Conservation (phyloP, 371 early-diverging fungal species). For the Actinomucor elegans region DNA sequence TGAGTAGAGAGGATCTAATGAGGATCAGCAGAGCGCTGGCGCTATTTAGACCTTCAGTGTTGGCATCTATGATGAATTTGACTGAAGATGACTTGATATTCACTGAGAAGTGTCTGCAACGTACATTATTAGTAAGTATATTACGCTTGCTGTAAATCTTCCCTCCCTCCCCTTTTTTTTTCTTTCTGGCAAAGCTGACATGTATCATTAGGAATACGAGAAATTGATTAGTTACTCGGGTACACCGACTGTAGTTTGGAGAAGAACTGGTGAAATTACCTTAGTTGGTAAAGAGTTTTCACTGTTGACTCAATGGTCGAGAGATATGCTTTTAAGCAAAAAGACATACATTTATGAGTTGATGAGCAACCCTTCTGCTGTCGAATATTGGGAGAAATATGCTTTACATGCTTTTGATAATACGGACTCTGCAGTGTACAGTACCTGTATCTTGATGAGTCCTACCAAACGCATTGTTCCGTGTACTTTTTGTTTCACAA, state of each 20-base stretch:
- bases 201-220: slow-evolving; percentile 90
- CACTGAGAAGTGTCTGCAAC: slow-evolving; percentile 91
- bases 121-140: slow-evolving; percentile 17
- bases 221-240: slow-evolving; percentile 86
- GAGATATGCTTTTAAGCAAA: slow-evolving; percentile 69
- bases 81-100: slow-evolving; percentile 90
- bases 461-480: slow-evolving; percentile 71
- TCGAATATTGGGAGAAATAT: slow-evolving; percentile 93
- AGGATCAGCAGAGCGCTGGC: slow-evolving; percentile 88
- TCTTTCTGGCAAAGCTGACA: background rate
- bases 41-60: slow-evolving; percentile 88
- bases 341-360: slow-evolving; percentile 82
- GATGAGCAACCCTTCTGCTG: slow-evolving; percentile 86
- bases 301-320: slow-evolving; percentile 82
- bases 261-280: slow-evolving; percentile 88
- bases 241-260: slow-evolving; percentile 92
- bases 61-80: slow-evolving; percentile 88
- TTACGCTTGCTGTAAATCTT: too few relatives aligned
- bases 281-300: slow-evolving; percentile 91
- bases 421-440: slow-evolving; percentile 79
- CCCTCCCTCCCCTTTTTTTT: too few relatives aligned
- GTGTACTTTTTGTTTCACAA: slow-evolving; percentile 89
- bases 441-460: slow-evolving; percentile 72
- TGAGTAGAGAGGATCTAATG: slow-evolving; percentile 86
- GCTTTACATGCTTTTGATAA: slow-evolving; percentile 87